phyloP scores from a whole-genome alignment of 2,329 filamentous ascomycete genomes.

The Clarireedia paspali region DNA sequence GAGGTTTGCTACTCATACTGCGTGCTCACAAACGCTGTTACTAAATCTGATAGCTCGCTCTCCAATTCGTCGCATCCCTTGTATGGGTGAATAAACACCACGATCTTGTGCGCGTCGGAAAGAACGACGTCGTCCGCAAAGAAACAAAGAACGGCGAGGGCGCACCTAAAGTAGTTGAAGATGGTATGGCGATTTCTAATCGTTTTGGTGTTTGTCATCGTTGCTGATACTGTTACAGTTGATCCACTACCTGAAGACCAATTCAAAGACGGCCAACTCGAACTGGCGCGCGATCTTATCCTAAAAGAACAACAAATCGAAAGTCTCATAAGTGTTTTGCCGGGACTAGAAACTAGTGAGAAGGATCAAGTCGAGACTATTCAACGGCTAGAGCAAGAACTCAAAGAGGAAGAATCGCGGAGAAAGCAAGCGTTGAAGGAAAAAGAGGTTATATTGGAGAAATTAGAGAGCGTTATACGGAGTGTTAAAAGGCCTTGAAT shows the following conservation, averaged over 20 bases:
- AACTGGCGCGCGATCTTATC: conserved; percentile 69
- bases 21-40: conserved; percentile 1
- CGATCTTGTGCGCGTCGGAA: conserved; percentile 52
- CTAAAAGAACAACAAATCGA: conserved; percentile 80
- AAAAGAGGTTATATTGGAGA: conserved; percentile 51
- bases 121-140: conserved; percentile 51
- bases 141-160: conserved; percentile 35
- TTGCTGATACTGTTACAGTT: conserved; percentile 34
- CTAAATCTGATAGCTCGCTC: conserved; percentile 45
- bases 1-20: conserved; percentile 45
- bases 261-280: conserved; percentile 60
- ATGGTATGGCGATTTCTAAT: conserved; percentile 8
- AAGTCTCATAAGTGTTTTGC: conserved; percentile 63
- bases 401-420: conserved; percentile 55
- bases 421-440: conserved; percentile 56
- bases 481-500: conserved; percentile 49
- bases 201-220: background rate
- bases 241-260: conserved; percentile 55
- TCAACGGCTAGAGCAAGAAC: conserved; percentile 55
- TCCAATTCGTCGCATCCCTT: conserved; percentile 60
- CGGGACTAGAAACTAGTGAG: conserved; percentile 72
- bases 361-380: conserved; percentile 65
- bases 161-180: conserved; percentile 14
- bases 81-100: conserved; percentile 63
- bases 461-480: conserved; percentile 54